Conservation (phyloP, 2,329 filamentous ascomycete species). For the Trichoderma sp. region DNA sequence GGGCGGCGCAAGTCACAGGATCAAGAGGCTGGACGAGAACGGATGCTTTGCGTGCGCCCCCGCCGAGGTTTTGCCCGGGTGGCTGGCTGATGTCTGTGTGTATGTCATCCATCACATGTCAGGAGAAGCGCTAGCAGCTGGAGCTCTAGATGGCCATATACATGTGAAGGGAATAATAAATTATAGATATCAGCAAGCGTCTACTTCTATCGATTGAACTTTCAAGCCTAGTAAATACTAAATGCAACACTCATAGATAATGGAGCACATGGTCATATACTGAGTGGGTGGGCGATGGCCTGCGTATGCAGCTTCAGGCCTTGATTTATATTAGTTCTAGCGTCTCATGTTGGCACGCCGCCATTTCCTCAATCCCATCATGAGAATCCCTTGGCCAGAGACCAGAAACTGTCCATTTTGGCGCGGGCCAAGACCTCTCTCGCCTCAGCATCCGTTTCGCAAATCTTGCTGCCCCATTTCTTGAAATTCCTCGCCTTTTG, state of each 20-base stretch:
- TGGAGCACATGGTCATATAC: background rate
- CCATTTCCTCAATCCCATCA: background rate
- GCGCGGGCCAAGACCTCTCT: conserved; percentile 75
- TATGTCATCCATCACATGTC: background rate
- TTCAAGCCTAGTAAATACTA: background rate
- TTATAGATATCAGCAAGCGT: background rate
- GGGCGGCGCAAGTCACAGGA: conserved; percentile 1
- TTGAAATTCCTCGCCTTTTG: conserved; percentile 77
- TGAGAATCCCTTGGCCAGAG: conserved; percentile 68
- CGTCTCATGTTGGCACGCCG: background rate
- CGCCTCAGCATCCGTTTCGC: conserved; percentile 88
- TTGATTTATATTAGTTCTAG: background rate
- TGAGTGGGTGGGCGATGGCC: background rate
- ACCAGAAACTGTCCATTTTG: conserved; percentile 97
- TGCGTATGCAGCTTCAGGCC: background rate
- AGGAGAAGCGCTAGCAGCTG: background rate
- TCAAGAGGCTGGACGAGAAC: background rate
- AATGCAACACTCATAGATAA: background rate
- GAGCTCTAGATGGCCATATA: background rate
- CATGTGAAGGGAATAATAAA: background rate
- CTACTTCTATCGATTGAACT: background rate
- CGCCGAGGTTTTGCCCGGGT: conserved; percentile 3
- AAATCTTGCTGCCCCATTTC: conserved; percentile 87
- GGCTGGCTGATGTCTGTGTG: background rate
- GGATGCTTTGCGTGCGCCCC: background rate